Percentiles rank a stretch among this genome's conserved stretches.
These are phyloP conservation scores for Penicillium capsulatum DNA, from an alignment of 2,329 filamentous ascomycete genomes.

Conservation along the genomic window DNA sequence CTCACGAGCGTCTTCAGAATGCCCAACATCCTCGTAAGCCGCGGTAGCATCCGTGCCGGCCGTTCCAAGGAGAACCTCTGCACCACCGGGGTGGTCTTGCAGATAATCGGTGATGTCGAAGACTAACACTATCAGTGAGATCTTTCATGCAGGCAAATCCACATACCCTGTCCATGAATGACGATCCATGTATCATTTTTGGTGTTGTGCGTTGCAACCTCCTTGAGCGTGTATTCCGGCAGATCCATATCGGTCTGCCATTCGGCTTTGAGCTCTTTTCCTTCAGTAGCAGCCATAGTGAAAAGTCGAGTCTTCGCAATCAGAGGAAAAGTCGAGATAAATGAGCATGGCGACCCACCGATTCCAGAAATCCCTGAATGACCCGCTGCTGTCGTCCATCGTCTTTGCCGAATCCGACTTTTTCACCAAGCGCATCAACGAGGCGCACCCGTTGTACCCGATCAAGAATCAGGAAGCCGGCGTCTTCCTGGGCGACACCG, in stretches of 20 bases:
- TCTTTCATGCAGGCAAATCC: not conserved
- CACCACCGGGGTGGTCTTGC: conserved; percentile 54
- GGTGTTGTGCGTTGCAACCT: conserved; percentile 49
- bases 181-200: conserved; percentile 52
- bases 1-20: conserved; percentile 46
- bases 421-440: conserved; percentile 51
- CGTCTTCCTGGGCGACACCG: conserved; percentile 33
- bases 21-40: conserved; percentile 44
- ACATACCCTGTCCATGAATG: conserved; percentile 53
- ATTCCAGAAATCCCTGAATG: conserved; percentile 53
- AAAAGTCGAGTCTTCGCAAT: no score
- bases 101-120: conserved; percentile 59
- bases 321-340: no score
- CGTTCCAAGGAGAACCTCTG: conserved; percentile 39
- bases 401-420: conserved; percentile 50
- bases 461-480: conserved; percentile 28
- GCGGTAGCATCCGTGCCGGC: conserved; percentile 43
- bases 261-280: conserved; percentile 15
- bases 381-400: conserved; percentile 46
- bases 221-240: conserved; percentile 24
- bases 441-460: conserved; percentile 28
- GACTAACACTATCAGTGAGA: conserved; percentile 38
- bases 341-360: no score
- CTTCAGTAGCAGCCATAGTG: conserved; percentile 11
- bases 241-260: conserved; percentile 15